Base-by-base conservation (phyloP, 305 asterid species). In the Petunia hybrid region DNA sequence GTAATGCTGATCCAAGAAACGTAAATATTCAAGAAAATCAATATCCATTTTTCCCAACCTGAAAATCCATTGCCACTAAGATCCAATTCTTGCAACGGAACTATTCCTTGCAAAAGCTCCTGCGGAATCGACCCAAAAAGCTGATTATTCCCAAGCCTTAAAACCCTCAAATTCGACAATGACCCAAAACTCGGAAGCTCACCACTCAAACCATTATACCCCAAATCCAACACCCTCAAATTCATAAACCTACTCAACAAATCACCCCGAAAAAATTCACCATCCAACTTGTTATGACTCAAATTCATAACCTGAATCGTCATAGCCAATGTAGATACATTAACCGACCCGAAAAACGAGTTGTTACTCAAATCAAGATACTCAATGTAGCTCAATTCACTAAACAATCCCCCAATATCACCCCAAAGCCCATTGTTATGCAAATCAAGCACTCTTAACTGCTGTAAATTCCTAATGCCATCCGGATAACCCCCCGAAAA, bases 61-160 rank as follows among this genome's bases (percentile, higher is more conserved):
- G 94, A 92, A 88, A 94, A 88, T 71, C 92, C 92, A 84, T 94
- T 94, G 70, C 87, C 84, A 80, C 92, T 89, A 87, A 94, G 97
- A 90, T 94, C 98, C 87, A 94, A 86, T 85, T 92, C 97, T 78
- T 62, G 84, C 89, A 94, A 88, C 5, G 91, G 94, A 40, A 85
- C 82, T 48, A 55, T 86, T n/a, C 94, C 95, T 81, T 90, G 91
- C 86, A 94, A 83, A 65, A 94, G 86, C 80, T 89, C 95, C 63
- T 7, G 85, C 0, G 98, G 97, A 40, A 94, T 74, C 57, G 89
- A 78, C 61, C 98, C 98, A 40, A 41, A 85, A 35, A 94, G 84
- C 90, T 85, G 88, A 87, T 94, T 94, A 81, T 80, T 86, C 61
- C 93, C 92, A 40, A 94, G 85, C 85, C 88, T 89, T 40, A 94